Conservation (phyloP, 1,284 basidiomycete species). For the Tilletia indica region DNA sequence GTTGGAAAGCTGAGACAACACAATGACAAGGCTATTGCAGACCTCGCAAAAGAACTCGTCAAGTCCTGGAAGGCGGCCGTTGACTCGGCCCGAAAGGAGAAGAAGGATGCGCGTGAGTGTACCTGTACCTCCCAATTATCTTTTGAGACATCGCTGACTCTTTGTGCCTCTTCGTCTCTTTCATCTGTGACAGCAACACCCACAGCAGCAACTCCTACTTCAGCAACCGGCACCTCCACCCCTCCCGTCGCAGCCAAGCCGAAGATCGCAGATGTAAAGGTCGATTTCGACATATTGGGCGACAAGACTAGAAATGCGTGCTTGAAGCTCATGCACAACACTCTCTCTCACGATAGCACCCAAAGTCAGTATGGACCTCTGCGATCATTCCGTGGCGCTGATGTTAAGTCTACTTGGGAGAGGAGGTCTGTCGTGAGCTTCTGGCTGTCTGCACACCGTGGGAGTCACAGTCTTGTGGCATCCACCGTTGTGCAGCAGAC, state of each 20-base stretch:
- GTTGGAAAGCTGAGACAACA: constrained; percentile 85
- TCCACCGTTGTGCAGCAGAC: neutral
- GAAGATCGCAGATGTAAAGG: constrained; percentile 24
- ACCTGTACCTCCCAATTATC: neutral
- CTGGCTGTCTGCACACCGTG: neutral
- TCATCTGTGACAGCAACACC: constrained; percentile 24
- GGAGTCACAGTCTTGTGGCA: no score
- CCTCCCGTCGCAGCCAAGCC: constrained; percentile 25
- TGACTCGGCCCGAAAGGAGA: constrained; percentile 59
- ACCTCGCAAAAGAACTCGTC: constrained; percentile 87
- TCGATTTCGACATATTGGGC: constrained; percentile 56
- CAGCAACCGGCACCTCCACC: constrained; percentile 30
- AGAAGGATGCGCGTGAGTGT: constrained; percentile 36
- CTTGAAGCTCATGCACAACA: constrained; percentile 84
- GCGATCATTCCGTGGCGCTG: neutral
- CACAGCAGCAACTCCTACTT: constrained; percentile 31
- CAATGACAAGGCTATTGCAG: constrained; percentile 70
- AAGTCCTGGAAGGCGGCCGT: constrained; percentile 57
- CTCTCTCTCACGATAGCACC: constrained; percentile 62
- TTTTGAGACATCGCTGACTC: neutral
- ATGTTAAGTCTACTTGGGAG: neutral
- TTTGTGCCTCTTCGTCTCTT: constrained; percentile 7
- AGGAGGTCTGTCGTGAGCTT: constrained; percentile 7
- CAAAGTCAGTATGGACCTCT: constrained; percentile 5
- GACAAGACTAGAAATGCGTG: constrained; percentile 78